Conservation (phyloP, 1,284 basidiomycete genomes). For the Apiotrichum sp. region DNA sequence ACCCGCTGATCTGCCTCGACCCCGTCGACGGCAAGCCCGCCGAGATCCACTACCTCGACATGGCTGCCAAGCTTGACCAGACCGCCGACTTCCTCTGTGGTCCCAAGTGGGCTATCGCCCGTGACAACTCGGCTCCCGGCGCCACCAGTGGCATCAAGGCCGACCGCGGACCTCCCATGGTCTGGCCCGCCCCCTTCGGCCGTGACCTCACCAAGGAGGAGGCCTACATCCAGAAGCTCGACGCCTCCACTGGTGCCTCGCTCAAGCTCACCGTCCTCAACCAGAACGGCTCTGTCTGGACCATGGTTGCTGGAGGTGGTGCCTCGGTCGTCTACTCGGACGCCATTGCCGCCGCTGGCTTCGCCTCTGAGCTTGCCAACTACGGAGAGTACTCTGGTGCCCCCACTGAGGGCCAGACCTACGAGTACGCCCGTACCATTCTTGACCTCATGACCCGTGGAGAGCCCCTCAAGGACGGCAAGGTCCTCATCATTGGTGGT, state of each 20-base stretch:
- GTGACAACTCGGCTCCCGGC: conserved; percentile 68
- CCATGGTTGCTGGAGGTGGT: conserved; percentile 89
- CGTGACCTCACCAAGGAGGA: conserved; percentile 98
- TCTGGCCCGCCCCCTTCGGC: conserved; percentile 96
- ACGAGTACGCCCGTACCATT: conserved; percentile 99
- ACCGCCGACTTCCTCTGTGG: conserved; percentile 98
- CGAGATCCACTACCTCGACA: conserved; percentile 93
- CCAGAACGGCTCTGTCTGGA: conserved; percentile 92
- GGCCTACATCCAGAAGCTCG: conserved; percentile 95
- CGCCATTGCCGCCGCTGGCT: conserved; percentile 94
- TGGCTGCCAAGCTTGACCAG: conserved; percentile 97
- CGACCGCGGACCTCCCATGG: conserved; percentile 95
- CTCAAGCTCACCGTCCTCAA: conserved; percentile 98
- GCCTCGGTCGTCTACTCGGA: conserved; percentile 59
- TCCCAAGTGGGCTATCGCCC: conserved; percentile 96
- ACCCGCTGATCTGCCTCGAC: conserved; percentile 94
- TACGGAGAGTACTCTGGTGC: conserved; percentile 99
- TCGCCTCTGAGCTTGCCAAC: conserved; percentile 95
- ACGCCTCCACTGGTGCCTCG: conserved; percentile 93
- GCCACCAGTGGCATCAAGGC: conserved; percentile 58
- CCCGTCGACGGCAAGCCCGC: conserved; percentile 65
- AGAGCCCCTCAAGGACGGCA: conserved; percentile 73
- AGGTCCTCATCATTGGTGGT: conserved; percentile 98
- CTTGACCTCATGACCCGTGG: conserved; percentile 95
- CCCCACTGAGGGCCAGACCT: conserved; percentile 95